Percentiles rank a stretch among this genome's conserved stretches.
Evolutionary conservation across 169 alveolate genomes (phyloP).

Genomic region (Eimeria maxima): DNA sequence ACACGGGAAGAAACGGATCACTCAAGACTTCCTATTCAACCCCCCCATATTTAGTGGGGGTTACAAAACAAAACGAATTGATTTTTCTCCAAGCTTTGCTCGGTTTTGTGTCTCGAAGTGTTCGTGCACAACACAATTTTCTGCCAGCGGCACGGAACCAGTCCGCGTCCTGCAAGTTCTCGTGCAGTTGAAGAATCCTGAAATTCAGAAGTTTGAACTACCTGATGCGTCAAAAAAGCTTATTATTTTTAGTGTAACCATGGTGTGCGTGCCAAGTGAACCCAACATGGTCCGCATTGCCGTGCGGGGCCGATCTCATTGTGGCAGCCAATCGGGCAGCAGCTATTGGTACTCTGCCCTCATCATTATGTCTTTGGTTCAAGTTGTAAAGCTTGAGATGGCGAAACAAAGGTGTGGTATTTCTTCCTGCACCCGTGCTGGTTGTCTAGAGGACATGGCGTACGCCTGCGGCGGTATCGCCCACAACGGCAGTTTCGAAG

Average conservation of each 20-base stretch:
- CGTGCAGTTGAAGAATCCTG: not conserved
- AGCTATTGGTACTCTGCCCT: not conserved
- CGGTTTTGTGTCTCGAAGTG: too few relatives aligned
- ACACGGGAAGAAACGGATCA: not conserved
- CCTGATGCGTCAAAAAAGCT: not conserved
- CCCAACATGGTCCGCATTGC: not conserved
- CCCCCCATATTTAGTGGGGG: too few relatives aligned
- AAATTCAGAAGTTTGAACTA: not conserved
- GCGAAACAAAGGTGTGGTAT: not conserved
- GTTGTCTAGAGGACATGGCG: not conserved
- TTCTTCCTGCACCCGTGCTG: not conserved
- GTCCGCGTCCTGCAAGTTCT: not conserved
- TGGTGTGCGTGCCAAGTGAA: not conserved
- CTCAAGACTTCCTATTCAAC: not conserved
- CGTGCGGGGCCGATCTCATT: not conserved
- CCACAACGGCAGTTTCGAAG: not conserved
- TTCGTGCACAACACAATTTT: not conserved
- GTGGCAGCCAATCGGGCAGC: not conserved
- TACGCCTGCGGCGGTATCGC: not conserved
- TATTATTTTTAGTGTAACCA: not conserved
- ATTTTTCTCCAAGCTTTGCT: too few relatives aligned
- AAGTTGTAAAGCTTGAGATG: not conserved
- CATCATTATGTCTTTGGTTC: not conserved
- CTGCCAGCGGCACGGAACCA: not conserved
- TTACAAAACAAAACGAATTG: too few relatives aligned